Percentiles rank a stretch among this genome's conserved stretches.
Conservation (phyloP, 1,284 basidiomycete genomes). For the Irpex rosettiformis region DNA sequence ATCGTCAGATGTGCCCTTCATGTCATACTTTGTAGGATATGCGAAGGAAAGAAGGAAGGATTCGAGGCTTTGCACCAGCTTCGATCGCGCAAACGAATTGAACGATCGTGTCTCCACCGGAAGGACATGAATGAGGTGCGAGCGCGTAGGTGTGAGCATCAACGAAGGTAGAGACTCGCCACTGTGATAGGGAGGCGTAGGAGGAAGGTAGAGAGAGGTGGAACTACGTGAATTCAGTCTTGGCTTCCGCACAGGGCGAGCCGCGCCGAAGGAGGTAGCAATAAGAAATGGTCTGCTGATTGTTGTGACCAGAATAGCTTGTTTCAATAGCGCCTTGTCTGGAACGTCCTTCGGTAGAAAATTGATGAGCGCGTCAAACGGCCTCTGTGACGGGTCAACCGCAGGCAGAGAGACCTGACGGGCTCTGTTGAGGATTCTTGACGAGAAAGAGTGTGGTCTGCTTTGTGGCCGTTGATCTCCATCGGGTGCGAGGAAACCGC, state of each 20-base stretch:
- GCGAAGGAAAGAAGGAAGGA: slow-evolving; percentile 35
- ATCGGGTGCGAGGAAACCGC: slow-evolving; percentile 3
- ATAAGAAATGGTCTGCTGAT: slow-evolving; percentile 38
- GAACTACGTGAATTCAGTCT: slow-evolving; percentile 16
- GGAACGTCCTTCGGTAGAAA: slow-evolving; percentile 33
- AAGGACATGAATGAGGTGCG: slow-evolving; percentile 33
- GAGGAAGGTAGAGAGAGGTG: slow-evolving; percentile 23
- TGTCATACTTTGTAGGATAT: slow-evolving; percentile 17
- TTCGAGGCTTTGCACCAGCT: slow-evolving; percentile 34
- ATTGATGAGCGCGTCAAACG: slow-evolving; percentile 40
- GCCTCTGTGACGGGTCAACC: slow-evolving; percentile 32
- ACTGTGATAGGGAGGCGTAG: slow-evolving; percentile 18
- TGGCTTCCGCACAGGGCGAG: slow-evolving; percentile 8
- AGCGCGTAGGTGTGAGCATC: slow-evolving; percentile 14
- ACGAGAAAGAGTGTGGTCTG: slow-evolving; percentile 10
- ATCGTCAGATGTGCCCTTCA: slow-evolving; percentile 8
- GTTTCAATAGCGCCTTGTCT: slow-evolving; percentile 38
- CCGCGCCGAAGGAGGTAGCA: slow-evolving; percentile 16
- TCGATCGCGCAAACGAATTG: slow-evolving; percentile 19
- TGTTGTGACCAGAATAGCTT: slow-evolving; percentile 40
- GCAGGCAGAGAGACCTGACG: slow-evolving; percentile 17
- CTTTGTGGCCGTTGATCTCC: neutral
- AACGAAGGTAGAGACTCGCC: slow-evolving; percentile 19
- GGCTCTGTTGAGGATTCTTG: slow-evolving; percentile 15
- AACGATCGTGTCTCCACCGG: slow-evolving; percentile 19